Evolutionary conservation across 345 rosid genomes (phyloP).

Genomic region (Jatropha curcas): DNA sequence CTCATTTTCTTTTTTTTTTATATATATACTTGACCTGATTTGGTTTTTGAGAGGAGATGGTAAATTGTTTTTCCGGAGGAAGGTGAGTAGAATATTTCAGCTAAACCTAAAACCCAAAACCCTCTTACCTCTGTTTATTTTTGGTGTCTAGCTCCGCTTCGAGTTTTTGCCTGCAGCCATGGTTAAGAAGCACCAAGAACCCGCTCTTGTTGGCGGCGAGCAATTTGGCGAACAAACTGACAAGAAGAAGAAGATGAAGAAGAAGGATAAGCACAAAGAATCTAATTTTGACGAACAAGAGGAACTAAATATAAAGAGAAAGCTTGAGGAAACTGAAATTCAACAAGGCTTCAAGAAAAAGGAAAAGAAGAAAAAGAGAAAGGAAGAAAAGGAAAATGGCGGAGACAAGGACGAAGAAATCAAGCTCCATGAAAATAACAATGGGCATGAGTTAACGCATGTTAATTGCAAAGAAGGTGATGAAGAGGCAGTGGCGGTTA

Average conservation of each 20-base stretch:
- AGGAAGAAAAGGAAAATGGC: conserved; percentile 20
- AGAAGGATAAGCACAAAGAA: conserved; percentile 43
- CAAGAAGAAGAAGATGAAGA: conserved; percentile 35
- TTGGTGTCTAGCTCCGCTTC: background rate
- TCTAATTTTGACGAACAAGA: conserved; percentile 18
- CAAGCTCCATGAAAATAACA: conserved; percentile 11
- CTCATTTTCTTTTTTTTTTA: no score
- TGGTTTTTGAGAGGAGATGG: no score
- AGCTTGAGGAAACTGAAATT: conserved; percentile 25
- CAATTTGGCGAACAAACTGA: conserved; percentile 16
- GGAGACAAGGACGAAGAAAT: no score
- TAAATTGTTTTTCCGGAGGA: no score
- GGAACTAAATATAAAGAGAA: conserved; percentile 32
- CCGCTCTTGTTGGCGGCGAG: conserved; percentile 33
- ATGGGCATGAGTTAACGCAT: conserved; percentile 13
- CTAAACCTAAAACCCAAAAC: conserved; percentile 15
- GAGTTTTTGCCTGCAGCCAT: conserved; percentile 17
- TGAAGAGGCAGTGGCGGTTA: conserved; percentile 53
- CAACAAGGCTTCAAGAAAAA: conserved; percentile 17
- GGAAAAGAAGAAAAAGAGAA: conserved; percentile 34
- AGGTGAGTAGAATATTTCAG: no score
- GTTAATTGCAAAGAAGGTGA: conserved; percentile 28
- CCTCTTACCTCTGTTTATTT: no score
- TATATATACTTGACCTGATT: no score
- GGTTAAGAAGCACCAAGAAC: conserved; percentile 39